Base-by-base conservation (phyloP, 495 filamentous ascomycete species). In the Neurospora africana region DNA sequence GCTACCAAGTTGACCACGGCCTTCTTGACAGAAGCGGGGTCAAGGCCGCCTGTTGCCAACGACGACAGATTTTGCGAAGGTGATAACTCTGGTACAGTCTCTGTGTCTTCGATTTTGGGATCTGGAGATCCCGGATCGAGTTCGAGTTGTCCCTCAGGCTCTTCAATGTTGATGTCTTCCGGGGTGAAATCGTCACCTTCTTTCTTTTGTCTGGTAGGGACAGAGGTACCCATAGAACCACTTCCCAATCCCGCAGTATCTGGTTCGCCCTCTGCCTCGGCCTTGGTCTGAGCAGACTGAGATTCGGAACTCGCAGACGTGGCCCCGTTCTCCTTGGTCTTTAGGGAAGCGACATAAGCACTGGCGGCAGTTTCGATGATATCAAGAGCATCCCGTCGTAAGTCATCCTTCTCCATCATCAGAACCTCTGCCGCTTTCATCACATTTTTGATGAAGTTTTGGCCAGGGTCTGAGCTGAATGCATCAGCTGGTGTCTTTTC, bases 81-180 rank as follows among this genome's bases (percentile, higher is more conserved):
- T 1, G 75, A 23, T 13, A 72, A 39, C 33, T 76, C 76, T 17
- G 27, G 53, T 33, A 33, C 53, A 65, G 53, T 19, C 53, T 35
- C 27, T 19, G 23, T 35, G 5, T 33, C 27, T 13, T 65, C 15
- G 5, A 71, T 72, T 15, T 72, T 72, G 30, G 37, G 40, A 4
- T 67, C 53, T 21, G 70, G 67, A 36, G 81, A 76, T 67, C 79
- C 79, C 15, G 76, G 65, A 7, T 82, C 78, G 13, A 78, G 68
- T 35, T 53, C 65, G 44, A 82, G 78, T 44, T 82, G 71, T 23
- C 79, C 81, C 67, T 84, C 82, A 0, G 83, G 85, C 69, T 77
- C 78, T 70, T 83, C 81, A 21, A 86, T 81, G 61, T 85, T 75
- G 58, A 87, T 84, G 71, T 86, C 84, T 8, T 87, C 84, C 0